Conservation (phyloP, 2,329 filamentous ascomycete species). For the Magnaporthiopsis rhizophila region DNA sequence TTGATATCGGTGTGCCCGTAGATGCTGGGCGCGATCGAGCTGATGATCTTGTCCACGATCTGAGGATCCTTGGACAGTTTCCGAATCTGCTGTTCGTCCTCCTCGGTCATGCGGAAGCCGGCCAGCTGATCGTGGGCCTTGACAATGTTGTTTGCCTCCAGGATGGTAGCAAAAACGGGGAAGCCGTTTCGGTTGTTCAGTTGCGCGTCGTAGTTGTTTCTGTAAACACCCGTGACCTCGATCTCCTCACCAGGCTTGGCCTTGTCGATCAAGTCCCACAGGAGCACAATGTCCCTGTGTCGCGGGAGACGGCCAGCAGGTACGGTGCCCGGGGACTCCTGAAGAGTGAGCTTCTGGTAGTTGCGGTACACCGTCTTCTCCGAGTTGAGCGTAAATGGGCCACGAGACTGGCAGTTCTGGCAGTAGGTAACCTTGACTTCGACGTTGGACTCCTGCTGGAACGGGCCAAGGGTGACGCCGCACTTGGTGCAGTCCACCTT, state of each 20-base stretch:
- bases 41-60: slow-evolving; percentile 86
- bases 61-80: slow-evolving; percentile 80
- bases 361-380: slow-evolving; percentile 98
- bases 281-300: slow-evolving; percentile 85
- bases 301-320: slow-evolving; percentile 90
- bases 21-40: slow-evolving; percentile 92
- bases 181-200: slow-evolving; percentile 98
- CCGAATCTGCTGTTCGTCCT: slow-evolving; percentile 88
- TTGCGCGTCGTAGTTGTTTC: slow-evolving; percentile 96
- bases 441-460: slow-evolving; percentile 93
- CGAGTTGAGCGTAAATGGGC: slow-evolving; percentile 90
- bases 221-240: slow-evolving; percentile 92
- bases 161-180: slow-evolving; percentile 93
- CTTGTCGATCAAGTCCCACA: slow-evolving; percentile 94
- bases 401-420: slow-evolving; percentile 90
- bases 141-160: slow-evolving; percentile 95
- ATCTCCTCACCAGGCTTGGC: slow-evolving; percentile 98
- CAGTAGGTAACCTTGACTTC: slow-evolving; percentile 97
- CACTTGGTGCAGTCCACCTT: slow-evolving; percentile 97
- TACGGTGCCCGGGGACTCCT: slow-evolving; percentile 94
- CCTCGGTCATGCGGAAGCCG: slow-evolving; percentile 89
- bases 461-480: slow-evolving; percentile 82
- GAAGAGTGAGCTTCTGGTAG: slow-evolving; percentile 94
- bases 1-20: slow-evolving; percentile 97
- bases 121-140: slow-evolving; percentile 97